Evolutionary conservation across 1,284 basidiomycete genomes (phyloP), one percentile per base, ranked within the genome.

Genomic region (Trichosporon asahii): DNA sequence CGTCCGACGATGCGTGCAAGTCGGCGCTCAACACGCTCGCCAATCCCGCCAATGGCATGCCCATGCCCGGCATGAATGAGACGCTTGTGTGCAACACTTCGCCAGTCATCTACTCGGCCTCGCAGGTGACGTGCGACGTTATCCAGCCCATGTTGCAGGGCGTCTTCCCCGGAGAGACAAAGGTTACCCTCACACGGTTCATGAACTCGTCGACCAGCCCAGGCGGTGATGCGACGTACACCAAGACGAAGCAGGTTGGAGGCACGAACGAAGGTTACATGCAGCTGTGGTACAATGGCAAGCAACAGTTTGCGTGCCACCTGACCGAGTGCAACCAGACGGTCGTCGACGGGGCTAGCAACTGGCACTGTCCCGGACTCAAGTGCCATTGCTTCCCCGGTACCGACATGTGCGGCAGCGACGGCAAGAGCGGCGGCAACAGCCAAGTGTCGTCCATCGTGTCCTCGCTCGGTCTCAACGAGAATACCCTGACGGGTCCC

Each of bases 271-370:
- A 88, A 3, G 84, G 88, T 9, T 90, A 87, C 74, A 91, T 91
- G 0, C 91, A 94, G 76, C 84, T 95, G 1, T 90, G 92, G 84
- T 94, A 94, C 82, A 85, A 87, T n/a, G 91, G 91, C 5, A 88
- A 90, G 23, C 92, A 94, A 78, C 84, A 85, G 77, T 95, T 95
- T 83, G 91, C 87, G 79, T 96, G 94, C 79, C 74, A 84, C 18
- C 92, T 91, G 0, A 85, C 88, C 72, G 85, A 86, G 4, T 96
- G 94, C 82, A 84, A 81, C 0, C 93, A 94, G 81, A 84, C 85
- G 5, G 76, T 86, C 37, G 75, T 77, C 29, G 66, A 64, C 15
- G 85, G 83, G 67, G 84, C 81, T 1, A 81, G 84, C 18, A 82
- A 82, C 60, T 95, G 90, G 90, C 84, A 83, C 12, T 96, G 94